Percentiles rank a stretch among this genome's conserved stretches.
phyloP scores from a whole-genome alignment of 768 basidiomycete genomes.

The Kwoniella mangroviensis region DNA sequence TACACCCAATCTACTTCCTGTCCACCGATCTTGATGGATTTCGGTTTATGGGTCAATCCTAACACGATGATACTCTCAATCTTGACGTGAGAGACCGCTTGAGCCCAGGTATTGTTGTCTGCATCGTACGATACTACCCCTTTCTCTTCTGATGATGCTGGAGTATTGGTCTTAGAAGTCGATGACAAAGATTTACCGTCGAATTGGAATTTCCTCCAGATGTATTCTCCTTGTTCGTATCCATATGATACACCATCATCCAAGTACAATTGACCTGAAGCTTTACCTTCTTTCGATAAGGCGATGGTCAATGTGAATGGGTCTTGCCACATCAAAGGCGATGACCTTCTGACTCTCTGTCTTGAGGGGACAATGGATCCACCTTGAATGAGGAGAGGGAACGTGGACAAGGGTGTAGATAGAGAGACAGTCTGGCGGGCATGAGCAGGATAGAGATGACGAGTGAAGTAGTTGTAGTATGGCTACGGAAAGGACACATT shows the following conservation, averaged over 20 bases:
- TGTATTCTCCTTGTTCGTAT: conserved; percentile 74
- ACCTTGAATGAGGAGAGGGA: conserved; percentile 86
- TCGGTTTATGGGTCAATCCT: conserved; percentile 71
- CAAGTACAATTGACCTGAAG: conserved; percentile 85
- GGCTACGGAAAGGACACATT: conserved; percentile 62
- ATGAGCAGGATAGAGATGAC: conserved; percentile 63
- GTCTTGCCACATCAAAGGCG: conserved; percentile 84
- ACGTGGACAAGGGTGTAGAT: conserved; percentile 74
- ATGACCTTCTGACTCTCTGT: conserved; percentile 82
- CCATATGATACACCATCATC: conserved; percentile 89
- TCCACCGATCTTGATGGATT: conserved; percentile 63
- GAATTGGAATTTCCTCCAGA: conserved; percentile 76
- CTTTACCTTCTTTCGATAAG: conserved; percentile 64
- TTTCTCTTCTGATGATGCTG: conserved; percentile 56
- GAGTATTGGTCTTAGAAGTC: conserved; percentile 64
- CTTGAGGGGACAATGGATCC: conserved; percentile 87
- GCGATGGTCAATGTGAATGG: conserved; percentile 91
- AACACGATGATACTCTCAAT: conserved; percentile 82
- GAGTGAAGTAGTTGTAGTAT: conserved; percentile 91
- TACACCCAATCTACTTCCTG: conserved; percentile 72
- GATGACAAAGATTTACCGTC: conserved; percentile 62
- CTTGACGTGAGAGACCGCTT: conserved; percentile 69
- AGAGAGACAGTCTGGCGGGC: conserved; percentile 67
- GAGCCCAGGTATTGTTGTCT: conserved; percentile 69
- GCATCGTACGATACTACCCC: conserved; percentile 54